Evolutionary conservation across 257 asterid species (phyloP), one percentile per base, ranked within the genome.

Genomic region (Avicennia marina): DNA sequence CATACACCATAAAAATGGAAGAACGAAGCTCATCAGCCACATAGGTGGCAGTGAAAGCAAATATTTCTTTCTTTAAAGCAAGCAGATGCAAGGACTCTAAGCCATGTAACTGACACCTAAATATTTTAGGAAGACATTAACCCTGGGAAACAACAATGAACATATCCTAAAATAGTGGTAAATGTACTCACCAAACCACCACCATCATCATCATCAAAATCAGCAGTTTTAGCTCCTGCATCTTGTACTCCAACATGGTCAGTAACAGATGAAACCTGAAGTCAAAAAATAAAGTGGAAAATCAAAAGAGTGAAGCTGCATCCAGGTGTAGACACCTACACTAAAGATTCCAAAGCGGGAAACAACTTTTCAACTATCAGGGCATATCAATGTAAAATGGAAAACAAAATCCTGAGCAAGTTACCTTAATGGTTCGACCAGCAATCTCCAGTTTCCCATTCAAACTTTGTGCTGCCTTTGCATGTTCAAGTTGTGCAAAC

Each of bases 161-260:
- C 3, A 36, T 12, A 5, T 8, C n/a, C 13, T 11, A 11, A 36
- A 36, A 12, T 29, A 29, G 2, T 4, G 2, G 3, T 19, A 7
- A 31, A 36, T 33, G 49, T 27, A 75, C 96, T 76, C 77, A 91
- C 98, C 95, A 88, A 62, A 45, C 98, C 98, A 68, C 98, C 98
- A 4, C 98, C 98, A 50, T 91, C 98, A 38, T 91, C 98, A 66
- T 91, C 98, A 58, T 91, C 98, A 77, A 91, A 91, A 76, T 91
- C 98, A 11, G 98, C 98, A 66, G 98, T 80, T 79, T 91, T 91
- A 25, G 90, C 72, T 38, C 95, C 98, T 21, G 95, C 67, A 49
- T 91, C 97, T 85, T 85, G 98, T 25, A 40, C 93, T 47, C 77
- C 88, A 54, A 80, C 76, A 68, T 91, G 97, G 67, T 91, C 98